Evolutionary conservation across 78 protist species (phyloP), one percentile per base, ranked within the genome.

Genomic region (Mantamonas sphyraenae): DNA sequence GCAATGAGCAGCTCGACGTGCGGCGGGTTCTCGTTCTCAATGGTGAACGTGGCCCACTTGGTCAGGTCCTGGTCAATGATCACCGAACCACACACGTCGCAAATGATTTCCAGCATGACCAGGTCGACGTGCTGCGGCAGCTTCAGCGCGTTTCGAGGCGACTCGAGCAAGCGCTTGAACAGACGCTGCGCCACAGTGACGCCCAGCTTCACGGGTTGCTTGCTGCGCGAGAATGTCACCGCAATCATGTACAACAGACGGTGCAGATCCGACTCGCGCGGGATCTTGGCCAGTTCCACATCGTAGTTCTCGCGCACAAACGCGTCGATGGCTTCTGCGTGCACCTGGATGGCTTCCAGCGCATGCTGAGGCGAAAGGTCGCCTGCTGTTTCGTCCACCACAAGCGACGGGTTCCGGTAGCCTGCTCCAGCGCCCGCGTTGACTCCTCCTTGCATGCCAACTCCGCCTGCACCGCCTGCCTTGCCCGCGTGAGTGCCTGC

Each of bases 171-270:
- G 40, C 77, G 68, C 55, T 28, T 33, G 40, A 72, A 37, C 34
- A 72, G 26, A 9, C 16, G 0, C n/a, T 42, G 60, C 53, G 47
- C 62, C 10, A 61, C 5, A 9, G 60, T 56, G 4, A 20, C 14
- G 14, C 72, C 70, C 1, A 24, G 30, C 50, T 79, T 79, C 47
- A 58, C 76, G 59, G 76, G 79, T 2, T 2, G 9, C 33, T 42
- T n/a, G 34, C 22, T 9, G n/a, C 31, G 70, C 53, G 31, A 10
- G 39, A 64, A 17, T 50, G n/a, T 0, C 47, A 4, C 3, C 20
- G 67, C 9, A 30, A 61, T 12, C 40, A 0, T 37, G 26, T 55
- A 45, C 43, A 68, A 22, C 31, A 76, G 68, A 51, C 14, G 28
- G 2, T 1, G 10, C 19, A 76, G 24, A 30, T 74, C 63, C 59